phyloP scores from a whole-genome alignment of 257 asterid species.

The Nicotiana otophora region DNA sequence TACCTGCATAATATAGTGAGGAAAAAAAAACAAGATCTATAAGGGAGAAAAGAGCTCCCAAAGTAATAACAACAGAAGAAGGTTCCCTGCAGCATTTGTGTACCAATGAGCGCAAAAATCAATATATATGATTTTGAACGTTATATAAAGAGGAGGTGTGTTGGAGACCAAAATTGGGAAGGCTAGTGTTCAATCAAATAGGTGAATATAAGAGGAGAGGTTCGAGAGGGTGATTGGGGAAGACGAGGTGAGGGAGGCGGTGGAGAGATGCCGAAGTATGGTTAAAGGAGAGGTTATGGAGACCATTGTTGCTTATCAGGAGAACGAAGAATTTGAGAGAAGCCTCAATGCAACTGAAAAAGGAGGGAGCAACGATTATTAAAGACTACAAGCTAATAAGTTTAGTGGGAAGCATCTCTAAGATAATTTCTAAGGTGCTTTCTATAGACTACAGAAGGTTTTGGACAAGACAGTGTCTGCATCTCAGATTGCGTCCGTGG shows the following conservation, averaged over 20 bases:
- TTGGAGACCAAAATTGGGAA: not conserved
- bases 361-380: no score
- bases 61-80: not conserved
- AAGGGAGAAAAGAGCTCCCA: not conserved
- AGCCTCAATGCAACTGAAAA: no score
- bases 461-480: no score
- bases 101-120: conserved; percentile 11
- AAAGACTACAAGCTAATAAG: no score
- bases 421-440: no score
- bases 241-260: not conserved
- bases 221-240: not conserved
- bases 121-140: not conserved
- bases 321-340: no score
- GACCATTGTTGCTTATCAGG: no score
- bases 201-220: not conserved
- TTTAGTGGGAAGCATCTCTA: no score
- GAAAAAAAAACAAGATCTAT: not conserved
- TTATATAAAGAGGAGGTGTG: not conserved
- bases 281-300: no score
- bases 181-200: not conserved
- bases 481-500: no score
- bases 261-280: not conserved
- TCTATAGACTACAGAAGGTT: no score
- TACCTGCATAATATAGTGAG: not conserved
- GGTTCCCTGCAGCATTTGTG: conserved; percentile 51